Percentiles rank a stretch among this genome's conserved stretches.
phyloP scores from a whole-genome alignment of 257 asterid genomes.

The Forsythia suspensa region DNA sequence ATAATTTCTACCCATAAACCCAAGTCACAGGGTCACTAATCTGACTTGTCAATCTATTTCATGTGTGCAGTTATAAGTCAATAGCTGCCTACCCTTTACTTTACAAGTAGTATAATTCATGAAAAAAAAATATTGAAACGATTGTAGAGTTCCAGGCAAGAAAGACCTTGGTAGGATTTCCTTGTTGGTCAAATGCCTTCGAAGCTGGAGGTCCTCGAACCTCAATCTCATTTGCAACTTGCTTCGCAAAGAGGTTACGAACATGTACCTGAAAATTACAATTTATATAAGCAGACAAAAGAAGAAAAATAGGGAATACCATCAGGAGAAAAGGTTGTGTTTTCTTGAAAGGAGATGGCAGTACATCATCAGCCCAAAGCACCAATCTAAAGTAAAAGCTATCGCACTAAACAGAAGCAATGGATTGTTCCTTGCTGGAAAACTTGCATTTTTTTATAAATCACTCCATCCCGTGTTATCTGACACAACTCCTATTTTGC shows the following conservation, averaged over 20 bases:
- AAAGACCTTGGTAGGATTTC: conserved; percentile 94
- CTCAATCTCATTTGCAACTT: conserved; percentile 74
- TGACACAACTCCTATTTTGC: not conserved
- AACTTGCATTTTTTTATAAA: not conserved
- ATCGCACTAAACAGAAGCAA: not conserved
- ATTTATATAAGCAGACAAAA: conserved; percentile 22
- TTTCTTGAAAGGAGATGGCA: not conserved
- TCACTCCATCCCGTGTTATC: not conserved
- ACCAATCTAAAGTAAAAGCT: not conserved
- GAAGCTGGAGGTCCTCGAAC: conserved; percentile 94
- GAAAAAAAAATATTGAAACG: not conserved
- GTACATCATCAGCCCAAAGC: conserved; percentile 8
- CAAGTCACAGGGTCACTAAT: conserved; percentile 11
- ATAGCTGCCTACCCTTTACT: not conserved
- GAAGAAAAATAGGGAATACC: not conserved
- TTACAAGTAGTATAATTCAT: not conserved
- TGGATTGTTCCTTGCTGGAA: not conserved
- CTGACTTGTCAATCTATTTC: conserved; percentile 11
- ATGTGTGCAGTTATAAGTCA: conserved; percentile 16
- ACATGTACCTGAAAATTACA: conserved; percentile 56
- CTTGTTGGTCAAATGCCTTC: conserved; percentile 80
- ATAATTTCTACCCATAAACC: not conserved
- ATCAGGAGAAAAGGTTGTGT: not conserved
- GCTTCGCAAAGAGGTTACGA: conserved; percentile 60
- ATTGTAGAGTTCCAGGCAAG: conserved; percentile 18